Evolutionary conservation across 331 rosid genomes (phyloP), one percentile per base, ranked within the genome.

Genomic region (Pyrus hybrid): DNA sequence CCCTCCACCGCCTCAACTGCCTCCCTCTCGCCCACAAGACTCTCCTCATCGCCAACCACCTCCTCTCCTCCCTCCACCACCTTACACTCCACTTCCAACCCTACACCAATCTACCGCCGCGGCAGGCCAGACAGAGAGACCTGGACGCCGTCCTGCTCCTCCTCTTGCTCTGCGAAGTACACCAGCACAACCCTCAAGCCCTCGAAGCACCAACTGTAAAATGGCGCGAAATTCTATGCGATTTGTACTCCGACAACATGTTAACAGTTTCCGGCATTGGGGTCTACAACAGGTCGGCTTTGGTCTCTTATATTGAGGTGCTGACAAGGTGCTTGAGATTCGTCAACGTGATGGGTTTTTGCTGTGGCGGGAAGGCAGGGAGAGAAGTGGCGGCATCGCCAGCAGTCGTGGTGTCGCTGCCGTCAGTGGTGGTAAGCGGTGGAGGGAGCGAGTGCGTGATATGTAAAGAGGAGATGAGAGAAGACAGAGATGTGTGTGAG

Each of bases 391-490:
- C 93, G 5, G 96, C 94, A 1, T 80, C 97, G 16, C 79, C 86
- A 7, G 76, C 80, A 77, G 81, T 76, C 20, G 92, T 88, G 72
- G 92, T 88, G 81, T 75, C 81, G 2, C 78, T 87, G 29, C 93
- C 93, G 21, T 78, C 96, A 33, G 88, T 88, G 80, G 88, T 70
- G 74, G 85, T 85, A 73, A 74, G 9, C 25, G 71, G 61, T 5
- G 85, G 85, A 0, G 90, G 90, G 17, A 78, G 32, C 17, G 98
- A 93, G 81, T 93, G 98, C 28, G 95, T 76, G 85, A 85, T 93
- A 60, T 93, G 98, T 49, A 87, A 83, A 66, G 97, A 91, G 76
- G 96, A 86, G 86, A 93, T 93, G 96, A 5, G 70, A 29, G 81
- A 68, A 18, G 89, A 91, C 66, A 90, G 91, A 74, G 97, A 91